Percentiles rank a stretch among this genome's conserved stretches.
Evolutionary conservation across 2,329 filamentous ascomycete species (phyloP).

Genomic region (Scedosporium dehoogii): DNA sequence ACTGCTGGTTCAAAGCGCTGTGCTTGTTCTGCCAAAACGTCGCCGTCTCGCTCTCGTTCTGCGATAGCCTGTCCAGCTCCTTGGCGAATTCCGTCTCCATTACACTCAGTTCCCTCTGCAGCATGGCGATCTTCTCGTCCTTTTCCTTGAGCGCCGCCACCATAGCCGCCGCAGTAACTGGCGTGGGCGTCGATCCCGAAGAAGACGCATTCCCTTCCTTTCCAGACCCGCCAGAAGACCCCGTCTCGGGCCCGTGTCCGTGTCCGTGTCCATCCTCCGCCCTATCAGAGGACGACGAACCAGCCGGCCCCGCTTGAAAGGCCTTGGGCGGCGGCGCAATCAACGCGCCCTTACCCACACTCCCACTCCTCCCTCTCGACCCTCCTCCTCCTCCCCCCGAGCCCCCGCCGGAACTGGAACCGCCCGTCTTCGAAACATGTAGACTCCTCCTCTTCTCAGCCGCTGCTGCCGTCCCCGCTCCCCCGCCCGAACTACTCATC

Average conservation of each 20-base stretch:
- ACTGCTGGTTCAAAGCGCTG: slow-evolving; percentile 40
- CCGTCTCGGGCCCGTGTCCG: not conserved
- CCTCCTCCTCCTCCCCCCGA: not conserved
- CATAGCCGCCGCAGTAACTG: not conserved
- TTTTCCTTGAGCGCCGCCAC: not conserved
- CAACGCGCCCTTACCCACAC: not conserved
- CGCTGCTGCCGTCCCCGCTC: slow-evolving; percentile 10
- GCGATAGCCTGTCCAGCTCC: slow-evolving; percentile 41
- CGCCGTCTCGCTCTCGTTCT: slow-evolving; percentile 44
- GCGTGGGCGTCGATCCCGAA: not conserved
- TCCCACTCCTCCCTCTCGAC: not conserved
- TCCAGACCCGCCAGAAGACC: not conserved
- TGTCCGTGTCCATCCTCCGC: not conserved
- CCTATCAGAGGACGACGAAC: not conserved
- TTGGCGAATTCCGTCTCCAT: slow-evolving; percentile 45
- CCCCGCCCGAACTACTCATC: slow-evolving; percentile 13
- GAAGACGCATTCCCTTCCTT: not conserved
- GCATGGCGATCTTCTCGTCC: slow-evolving; percentile 40
- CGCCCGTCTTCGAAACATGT: not conserved
- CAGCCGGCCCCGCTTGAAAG: slow-evolving; percentile 1
- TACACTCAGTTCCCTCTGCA: slow-evolving; percentile 40
- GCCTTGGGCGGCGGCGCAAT: slow-evolving; percentile 7
- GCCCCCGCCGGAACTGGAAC: not conserved
- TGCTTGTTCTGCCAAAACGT: slow-evolving; percentile 50
- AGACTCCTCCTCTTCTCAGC: slow-evolving; percentile 7